These are phyloP conservation scores for Mycothermus thermophilus DNA, from an alignment of 495 filamentous ascomycete genomes.

Conservation along the genomic window DNA sequence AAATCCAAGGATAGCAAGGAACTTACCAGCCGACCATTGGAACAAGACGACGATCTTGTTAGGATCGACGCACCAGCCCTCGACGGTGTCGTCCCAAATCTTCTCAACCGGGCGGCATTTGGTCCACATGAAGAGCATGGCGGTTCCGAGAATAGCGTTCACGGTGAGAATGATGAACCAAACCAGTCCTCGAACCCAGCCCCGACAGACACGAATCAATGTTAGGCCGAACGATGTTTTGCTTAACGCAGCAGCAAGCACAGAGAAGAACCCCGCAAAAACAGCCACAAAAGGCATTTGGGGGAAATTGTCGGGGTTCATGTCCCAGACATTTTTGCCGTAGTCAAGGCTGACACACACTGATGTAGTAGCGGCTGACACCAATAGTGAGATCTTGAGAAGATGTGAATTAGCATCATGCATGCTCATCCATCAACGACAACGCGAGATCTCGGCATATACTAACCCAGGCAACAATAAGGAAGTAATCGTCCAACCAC, in stretches of 20 bases:
- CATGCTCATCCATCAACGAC: too few relatives aligned
- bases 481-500: too few relatives aligned
- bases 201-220: slow-evolving; percentile 6
- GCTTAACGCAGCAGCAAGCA: slow-evolving; percentile 11
- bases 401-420: not conserved
- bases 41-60: slow-evolving; percentile 8
- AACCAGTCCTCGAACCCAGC: slow-evolving; percentile 9
- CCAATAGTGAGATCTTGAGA: slow-evolving; percentile 3
- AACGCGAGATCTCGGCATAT: too few relatives aligned
- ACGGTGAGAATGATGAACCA: slow-evolving; percentile 14
- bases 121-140: slow-evolving; percentile 15
- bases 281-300: slow-evolving; percentile 9
- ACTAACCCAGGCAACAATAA: too few relatives aligned
- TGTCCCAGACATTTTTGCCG: slow-evolving; percentile 14
- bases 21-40: slow-evolving; percentile 12
- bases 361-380: slow-evolving; percentile 10
- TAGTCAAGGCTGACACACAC: slow-evolving; percentile 15
- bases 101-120: slow-evolving; percentile 11
- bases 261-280: slow-evolving; percentile 14
- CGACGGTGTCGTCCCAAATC: slow-evolving; percentile 9
- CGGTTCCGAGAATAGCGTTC: slow-evolving; percentile 9
- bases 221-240: slow-evolving; percentile 18
- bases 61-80: slow-evolving; percentile 11
- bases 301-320: slow-evolving; percentile 6
- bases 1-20: too few relatives aligned